Evolutionary conservation across 192 early-diverging fungal species (phyloP).

Genomic region (Mortierella alpina): DNA sequence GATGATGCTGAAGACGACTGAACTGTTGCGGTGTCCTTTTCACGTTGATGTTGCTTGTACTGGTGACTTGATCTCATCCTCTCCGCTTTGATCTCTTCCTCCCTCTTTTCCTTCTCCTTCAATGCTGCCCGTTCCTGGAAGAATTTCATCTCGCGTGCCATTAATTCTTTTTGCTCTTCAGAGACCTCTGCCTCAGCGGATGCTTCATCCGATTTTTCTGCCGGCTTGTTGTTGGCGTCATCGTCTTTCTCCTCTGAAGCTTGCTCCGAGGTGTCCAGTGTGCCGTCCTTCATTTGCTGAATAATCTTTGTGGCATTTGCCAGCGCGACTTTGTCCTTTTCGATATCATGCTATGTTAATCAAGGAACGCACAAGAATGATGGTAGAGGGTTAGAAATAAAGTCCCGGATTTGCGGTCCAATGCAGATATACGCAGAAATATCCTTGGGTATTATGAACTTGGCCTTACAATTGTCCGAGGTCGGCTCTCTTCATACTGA

Average conservation of each 20-base stretch:
- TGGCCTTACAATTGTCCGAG: conserved; percentile 48
- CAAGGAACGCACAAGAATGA: background rate
- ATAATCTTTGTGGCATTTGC: conserved; percentile 56
- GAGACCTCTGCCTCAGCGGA: conserved; percentile 46
- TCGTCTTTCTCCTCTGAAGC: conserved; percentile 18
- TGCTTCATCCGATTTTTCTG: conserved; percentile 21
- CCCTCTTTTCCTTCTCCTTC: conserved; percentile 63
- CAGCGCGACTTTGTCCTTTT: conserved; percentile 60
- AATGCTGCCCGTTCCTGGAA: conserved; percentile 72
- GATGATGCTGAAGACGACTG: conserved; percentile 21
- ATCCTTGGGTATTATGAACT: background rate
- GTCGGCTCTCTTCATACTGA: conserved; percentile 56
- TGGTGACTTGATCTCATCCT: conserved; percentile 28
- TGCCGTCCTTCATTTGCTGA: conserved; percentile 57
- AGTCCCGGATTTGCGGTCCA: too few relatives aligned
- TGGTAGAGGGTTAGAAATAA: background rate
- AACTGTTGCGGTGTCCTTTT: conserved; percentile 34
- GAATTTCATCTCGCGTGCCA: conserved; percentile 67
- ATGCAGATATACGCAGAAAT: conserved; percentile 9
- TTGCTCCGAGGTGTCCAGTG: conserved; percentile 36
- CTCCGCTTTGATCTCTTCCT: conserved; percentile 59
- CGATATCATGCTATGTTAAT: conserved; percentile 54
- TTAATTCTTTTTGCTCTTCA: conserved; percentile 67
- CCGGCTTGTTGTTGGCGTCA: conserved; percentile 2
- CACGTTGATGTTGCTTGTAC: conserved; percentile 39